These are phyloP conservation scores for Paramecium sonneborni DNA, from an alignment of 73 alveolate species.

Conservation along the genomic window DNA sequence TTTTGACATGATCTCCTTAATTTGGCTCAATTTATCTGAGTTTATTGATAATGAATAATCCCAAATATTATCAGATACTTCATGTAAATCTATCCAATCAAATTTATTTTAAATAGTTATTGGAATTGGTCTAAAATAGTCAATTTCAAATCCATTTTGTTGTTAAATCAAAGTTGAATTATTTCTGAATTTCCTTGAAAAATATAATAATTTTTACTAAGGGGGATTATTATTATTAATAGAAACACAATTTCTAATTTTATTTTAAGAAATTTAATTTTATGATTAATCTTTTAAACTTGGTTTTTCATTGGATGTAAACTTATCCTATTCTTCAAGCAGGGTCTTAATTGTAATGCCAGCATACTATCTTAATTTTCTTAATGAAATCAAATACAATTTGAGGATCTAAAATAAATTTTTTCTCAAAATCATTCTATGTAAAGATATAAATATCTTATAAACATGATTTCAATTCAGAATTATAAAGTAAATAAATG, in stretches of 20 bases:
- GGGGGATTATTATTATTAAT: neutral
- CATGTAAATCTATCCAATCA: neutral
- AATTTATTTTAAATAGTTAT: neutral
- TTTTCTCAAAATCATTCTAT: neutral
- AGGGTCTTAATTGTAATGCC: neutral
- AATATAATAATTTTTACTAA: neutral
- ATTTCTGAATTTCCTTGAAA: neutral
- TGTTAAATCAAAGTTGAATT: neutral
- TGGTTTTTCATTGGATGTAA: neutral
- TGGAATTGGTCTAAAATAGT: neutral
- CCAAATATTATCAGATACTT: neutral
- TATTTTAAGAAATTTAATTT: neutral
- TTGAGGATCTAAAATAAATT: neutral
- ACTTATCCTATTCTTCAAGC: neutral
- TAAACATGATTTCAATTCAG: neutral
- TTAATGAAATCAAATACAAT: neutral
- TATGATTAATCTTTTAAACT: neutral
- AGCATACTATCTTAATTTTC: neutral
- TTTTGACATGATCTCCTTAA: neutral
- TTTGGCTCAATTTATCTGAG: neutral
- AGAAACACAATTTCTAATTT: neutral
- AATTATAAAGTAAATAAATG: neutral
- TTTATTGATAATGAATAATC: neutral
- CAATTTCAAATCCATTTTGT: neutral
- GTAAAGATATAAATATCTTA: neutral